Base-by-base conservation (phyloP, 2,329 filamentous ascomycete species). In the Penicillium sp. region DNA sequence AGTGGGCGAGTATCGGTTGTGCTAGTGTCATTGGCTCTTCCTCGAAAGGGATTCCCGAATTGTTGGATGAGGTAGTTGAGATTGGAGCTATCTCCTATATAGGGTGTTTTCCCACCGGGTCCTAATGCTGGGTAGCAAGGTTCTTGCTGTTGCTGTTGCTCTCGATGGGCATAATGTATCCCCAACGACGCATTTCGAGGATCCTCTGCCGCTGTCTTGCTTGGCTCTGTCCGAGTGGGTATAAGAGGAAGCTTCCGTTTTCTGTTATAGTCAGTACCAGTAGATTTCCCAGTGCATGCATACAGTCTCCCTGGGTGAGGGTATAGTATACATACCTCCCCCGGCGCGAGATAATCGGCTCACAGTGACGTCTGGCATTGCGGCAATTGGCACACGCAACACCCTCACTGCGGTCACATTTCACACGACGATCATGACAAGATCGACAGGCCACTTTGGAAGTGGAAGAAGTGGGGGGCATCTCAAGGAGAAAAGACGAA, bases 61-160 rank as follows among this genome's bases (percentile, higher is more conserved):
- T 65, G 54, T 37, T 54, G 54, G 29, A 66, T 51, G 26, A 66
- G 21, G 37, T 66, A 66, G 29, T 61, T 60, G 10, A 64, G 42
- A 46, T 64, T 65, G 12, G 55, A 61, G n/a, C 54, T 53, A 23
- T 66, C 63, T 3, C 52, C 62, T 23, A 65, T 52, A 43, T 62
- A 63, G 15, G 40, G 36, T 3, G 39, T 42, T 20, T 29, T 42
- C 4, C 39, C 39, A 21, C 21, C 20, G 3, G 39, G 26, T 3
- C 26, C 17, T 3, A 18, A 15, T 4, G 39, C 9, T 20, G 39
- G 39, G 26, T 29, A 42, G 20, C 39, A 42, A 2, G 39, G 39
- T 20, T 42, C 39, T 13, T 29, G 15, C 12, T 42, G 24, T 10
- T 10, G 12, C 10, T 40, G 10, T 40, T 10, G 4, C 20, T 8